A percentile compares a stretch with the other conserved stretches of the same genome.
These are phyloP conservation scores for Crepidotus sp. DNA, from an alignment of 1,284 basidiomycete genomes.

Conservation along the genomic window DNA sequence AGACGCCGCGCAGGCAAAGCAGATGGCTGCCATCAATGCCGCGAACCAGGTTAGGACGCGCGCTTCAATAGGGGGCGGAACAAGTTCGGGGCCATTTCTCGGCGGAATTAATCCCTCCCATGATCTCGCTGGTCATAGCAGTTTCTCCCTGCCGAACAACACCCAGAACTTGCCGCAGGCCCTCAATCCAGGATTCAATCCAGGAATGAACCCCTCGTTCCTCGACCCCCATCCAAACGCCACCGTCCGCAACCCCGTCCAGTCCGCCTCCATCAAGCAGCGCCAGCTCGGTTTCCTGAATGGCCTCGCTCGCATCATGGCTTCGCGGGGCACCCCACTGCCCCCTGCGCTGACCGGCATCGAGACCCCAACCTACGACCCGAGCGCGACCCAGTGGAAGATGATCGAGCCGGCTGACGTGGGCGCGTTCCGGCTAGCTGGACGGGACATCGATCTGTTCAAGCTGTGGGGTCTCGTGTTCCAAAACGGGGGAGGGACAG, in stretches of 20 bases:
- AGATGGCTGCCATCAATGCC: constrained; percentile 65
- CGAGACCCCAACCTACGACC: constrained; percentile 49
- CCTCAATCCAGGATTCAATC: constrained; percentile 28
- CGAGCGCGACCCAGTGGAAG: constrained; percentile 51
- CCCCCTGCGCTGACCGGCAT: constrained; percentile 59
- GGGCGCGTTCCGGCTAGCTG: constrained; percentile 59
- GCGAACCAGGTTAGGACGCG: constrained; percentile 52
- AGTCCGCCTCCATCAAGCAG: constrained; percentile 29
- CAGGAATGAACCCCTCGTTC: constrained; percentile 29
- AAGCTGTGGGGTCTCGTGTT: constrained; percentile 55
- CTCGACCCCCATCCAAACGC: constrained; percentile 34
- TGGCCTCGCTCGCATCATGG: constrained; percentile 49
- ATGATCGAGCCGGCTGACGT: constrained; percentile 51
- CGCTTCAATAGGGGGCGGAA: constrained; percentile 42
- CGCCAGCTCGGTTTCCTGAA: constrained; percentile 51
- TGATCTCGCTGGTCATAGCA: constrained; percentile 32
- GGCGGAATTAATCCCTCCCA: constrained; percentile 47
- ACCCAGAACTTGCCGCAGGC: constrained; percentile 25
- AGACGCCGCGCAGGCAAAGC: constrained; percentile 47
- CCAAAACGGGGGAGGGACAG: constrained; percentile 46
- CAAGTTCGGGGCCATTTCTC: constrained; percentile 45
- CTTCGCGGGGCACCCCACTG: constrained; percentile 45
- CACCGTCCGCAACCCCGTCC: constrained; percentile 24
- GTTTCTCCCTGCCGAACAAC: constrained; percentile 33
- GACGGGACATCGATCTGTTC: constrained; percentile 73